Evolutionary conservation across 2,329 filamentous ascomycete genomes (phyloP).

Genomic region (Apiospora sp.): DNA sequence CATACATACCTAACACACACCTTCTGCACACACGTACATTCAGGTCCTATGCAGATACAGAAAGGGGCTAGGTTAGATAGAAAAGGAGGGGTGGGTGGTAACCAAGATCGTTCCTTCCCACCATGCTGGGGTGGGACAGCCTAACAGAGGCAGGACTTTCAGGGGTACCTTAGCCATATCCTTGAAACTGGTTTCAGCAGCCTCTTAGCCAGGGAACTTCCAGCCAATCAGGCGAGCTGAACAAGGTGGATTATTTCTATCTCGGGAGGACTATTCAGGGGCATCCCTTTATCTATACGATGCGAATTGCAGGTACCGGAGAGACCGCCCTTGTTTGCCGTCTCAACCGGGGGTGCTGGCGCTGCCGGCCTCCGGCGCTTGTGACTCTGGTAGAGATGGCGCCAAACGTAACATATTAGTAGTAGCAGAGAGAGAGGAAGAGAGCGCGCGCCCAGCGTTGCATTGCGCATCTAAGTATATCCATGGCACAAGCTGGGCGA

Average conservation of each 20-base stretch:
- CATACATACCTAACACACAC: too few species aligned
- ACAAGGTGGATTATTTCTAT: slow-evolving; percentile 12
- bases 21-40: not conserved
- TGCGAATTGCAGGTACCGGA: not conserved
- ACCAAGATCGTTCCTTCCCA: slow-evolving; percentile 10
- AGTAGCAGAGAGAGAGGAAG: not conserved
- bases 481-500: not conserved
- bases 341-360: slow-evolving; percentile 4
- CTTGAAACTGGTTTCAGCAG: slow-evolving; percentile 20
- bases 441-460: not conserved
- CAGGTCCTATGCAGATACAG: not conserved
- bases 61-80: not conserved
- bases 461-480: not conserved
- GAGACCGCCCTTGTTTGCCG: slow-evolving; percentile 7
- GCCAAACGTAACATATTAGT: not conserved
- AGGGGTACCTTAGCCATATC: slow-evolving; percentile 6
- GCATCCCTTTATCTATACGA: not conserved
- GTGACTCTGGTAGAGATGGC: not conserved
- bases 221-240: not conserved
- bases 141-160: not conserved
- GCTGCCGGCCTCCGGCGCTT: slow-evolving; percentile 13
- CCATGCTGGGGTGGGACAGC: not conserved
- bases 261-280: slow-evolving; percentile 14
- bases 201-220: not conserved
- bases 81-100: slow-evolving; percentile 7